Base-by-base conservation (phyloP, 2,329 filamentous ascomycete species). In the Zopfia rhizophila region DNA sequence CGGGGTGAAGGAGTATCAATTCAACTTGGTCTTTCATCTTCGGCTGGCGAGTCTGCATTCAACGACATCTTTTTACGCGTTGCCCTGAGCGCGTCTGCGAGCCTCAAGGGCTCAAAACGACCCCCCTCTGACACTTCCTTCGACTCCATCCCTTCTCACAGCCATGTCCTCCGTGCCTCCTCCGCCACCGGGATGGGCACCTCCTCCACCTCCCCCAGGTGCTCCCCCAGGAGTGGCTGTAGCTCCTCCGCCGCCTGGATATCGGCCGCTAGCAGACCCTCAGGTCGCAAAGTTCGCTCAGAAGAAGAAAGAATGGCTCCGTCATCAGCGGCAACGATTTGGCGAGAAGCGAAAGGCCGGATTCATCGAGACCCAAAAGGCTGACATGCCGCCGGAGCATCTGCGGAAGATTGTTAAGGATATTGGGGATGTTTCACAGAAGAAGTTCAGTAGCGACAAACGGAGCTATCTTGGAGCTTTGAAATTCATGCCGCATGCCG, bases 401-500 rank as follows among this genome's bases (percentile, higher is more conserved):
- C 70, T 99, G 70, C 90, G 95, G 60, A 99, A 99, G 79, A 97
- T 97, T 55, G 93, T 99, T 48, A 91, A 89, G 72, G 94, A 99
- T 73, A 99, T 99, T 69, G 95, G 95, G 61, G 94, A 99, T 79
- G 93, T 99, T 38, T 97, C 93, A 41, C 95, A 99, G 75, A 97
- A 97, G 79, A 97, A 97, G 74, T 99, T 97, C 79, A 97, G 91
- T 58, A 96, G 89, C 68, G 94, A 99, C 78, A 99, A 99, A 82
- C 85, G 94, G 60, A 97, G 92, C 75, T 99, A 99, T 72, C 82
- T 99, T 35, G 95, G 95, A 53, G 94, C 95, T 23, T 77, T 99
- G 54, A 99, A 99, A 76, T 99, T 97, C 77, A 99, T 99, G 94
- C 94, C 94, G 1, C 94, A 99, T 70, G 94, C 94, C 5, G 94